Base-by-base conservation (phyloP, 129 eudicot genomes). In the Logfia minima region DNA sequence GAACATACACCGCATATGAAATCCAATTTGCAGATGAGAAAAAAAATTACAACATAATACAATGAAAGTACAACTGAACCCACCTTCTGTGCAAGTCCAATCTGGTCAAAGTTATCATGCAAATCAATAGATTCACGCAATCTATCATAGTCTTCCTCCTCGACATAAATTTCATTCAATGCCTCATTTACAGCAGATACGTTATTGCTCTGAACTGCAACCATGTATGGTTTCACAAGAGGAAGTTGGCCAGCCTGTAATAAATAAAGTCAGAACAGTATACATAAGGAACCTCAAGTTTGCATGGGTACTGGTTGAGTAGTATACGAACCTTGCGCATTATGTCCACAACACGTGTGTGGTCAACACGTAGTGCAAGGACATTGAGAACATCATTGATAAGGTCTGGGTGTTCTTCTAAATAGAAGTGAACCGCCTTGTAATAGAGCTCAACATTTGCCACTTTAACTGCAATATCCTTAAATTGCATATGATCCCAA, bases 401-500 rank as follows among this genome's bases (percentile, higher is more conserved):
- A 63, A 95, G 97, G 79, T 95, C 99, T 6, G 99, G 99, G 64
- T 95, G 99, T 83, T 95, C 99, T 85, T 95, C 91, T 59, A 95
- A 79, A 89, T 95, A 95, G 84, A 95, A 95, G 82, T 95, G 95
- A 70, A 95, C 99, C 5, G 99, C 97, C 84, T 95, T 95, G 81
- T 95, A 91, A 68, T 91, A 94, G 4, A 94, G 93, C 85, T 94
- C 99, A 58, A 95, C 99, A 65, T 88, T 95, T 18, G 97, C 99
- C 62, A 95, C 99, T 79, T 95, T 95, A 67, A 92, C 99, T 31
- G 88, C 86, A 64, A 95, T 88, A 81, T 95, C 99, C 71, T 95
- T 95, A 82, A 95, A 95, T 64, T 95, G 99, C 99, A 95, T 95
- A 84, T 95, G 99, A 76, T 95, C 99, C 99, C 99, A 95, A 4